A percentile compares a stretch with the other conserved stretches of the same genome.
Conservation (phyloP, 2,329 filamentous ascomycete species). For the Cladosporium sp. region DNA sequence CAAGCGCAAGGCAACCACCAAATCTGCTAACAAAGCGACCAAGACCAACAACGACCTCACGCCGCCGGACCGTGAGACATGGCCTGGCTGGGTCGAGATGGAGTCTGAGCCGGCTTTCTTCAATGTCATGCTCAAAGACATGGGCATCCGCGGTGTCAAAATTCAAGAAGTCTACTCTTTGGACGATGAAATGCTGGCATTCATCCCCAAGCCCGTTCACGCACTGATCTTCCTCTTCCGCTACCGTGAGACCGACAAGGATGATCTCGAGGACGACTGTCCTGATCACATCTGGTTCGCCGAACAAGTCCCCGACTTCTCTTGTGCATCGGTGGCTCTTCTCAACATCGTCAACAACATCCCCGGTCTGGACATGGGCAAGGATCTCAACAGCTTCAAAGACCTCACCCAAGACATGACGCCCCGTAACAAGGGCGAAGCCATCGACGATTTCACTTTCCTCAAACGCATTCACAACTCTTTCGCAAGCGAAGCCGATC, state of each 20-base stretch:
- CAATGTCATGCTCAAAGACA: conserved; percentile 74
- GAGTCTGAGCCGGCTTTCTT: conserved; percentile 89
- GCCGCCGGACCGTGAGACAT: conserved; percentile 54
- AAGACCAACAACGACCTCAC: neutral
- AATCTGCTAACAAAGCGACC: neutral
- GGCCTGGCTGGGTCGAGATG: conserved; percentile 75
- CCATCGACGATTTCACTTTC: conserved; percentile 68
- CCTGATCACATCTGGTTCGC: conserved; percentile 84
- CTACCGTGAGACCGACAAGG: conserved; percentile 54
- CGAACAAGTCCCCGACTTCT: conserved; percentile 82
- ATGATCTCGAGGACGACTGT: conserved; percentile 48
- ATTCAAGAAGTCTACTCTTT: conserved; percentile 73
- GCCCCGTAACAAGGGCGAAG: conserved; percentile 70
- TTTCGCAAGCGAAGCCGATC: conserved; percentile 76
- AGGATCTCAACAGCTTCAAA: conserved; percentile 69
- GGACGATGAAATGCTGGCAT: conserved; percentile 61
- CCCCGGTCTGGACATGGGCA: conserved; percentile 61
- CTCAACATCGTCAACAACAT: conserved; percentile 93
- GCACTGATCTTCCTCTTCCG: conserved; percentile 85
- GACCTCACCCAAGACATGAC: conserved; percentile 61
- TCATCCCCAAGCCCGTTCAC: conserved; percentile 66
- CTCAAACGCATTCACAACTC: conserved; percentile 84
- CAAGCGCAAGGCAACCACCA: conserved; percentile 15
- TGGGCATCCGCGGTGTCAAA: conserved; percentile 69
- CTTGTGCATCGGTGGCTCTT: conserved; percentile 85